Conservation (phyloP, 257 asterid genomes). For the Misopates orontium region DNA sequence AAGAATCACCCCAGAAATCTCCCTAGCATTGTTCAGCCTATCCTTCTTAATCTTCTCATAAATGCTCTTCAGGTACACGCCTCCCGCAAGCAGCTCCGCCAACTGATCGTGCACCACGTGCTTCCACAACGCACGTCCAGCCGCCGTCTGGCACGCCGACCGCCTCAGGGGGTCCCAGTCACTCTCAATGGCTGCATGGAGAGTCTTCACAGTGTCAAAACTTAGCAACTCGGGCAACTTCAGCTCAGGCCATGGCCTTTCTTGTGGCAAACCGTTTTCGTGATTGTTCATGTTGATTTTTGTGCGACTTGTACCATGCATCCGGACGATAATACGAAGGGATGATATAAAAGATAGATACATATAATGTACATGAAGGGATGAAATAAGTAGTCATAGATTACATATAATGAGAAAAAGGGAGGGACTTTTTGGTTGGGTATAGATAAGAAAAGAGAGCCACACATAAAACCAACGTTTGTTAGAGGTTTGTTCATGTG, state of each 20-base stretch:
- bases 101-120: slow-evolving; percentile 69
- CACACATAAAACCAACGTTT: slow-evolving; percentile 70
- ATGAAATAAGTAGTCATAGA: slow-evolving; percentile 7
- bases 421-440: slow-evolving; percentile 22
- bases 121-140: slow-evolving; percentile 93
- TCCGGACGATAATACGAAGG: slow-evolving; percentile 20
- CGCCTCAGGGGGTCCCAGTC: slow-evolving; percentile 73
- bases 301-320: background rate
- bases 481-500: slow-evolving; percentile 42
- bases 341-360: slow-evolving; percentile 42
- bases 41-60: slow-evolving; percentile 91
- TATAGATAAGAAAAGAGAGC: slow-evolving; percentile 90
- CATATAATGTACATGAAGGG: slow-evolving; percentile 20
- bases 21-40: slow-evolving; percentile 70
- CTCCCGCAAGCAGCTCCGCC: slow-evolving; percentile 90
- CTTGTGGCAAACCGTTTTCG: slow-evolving; percentile 39
- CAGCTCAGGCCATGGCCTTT: slow-evolving; percentile 57
- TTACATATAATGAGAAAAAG: slow-evolving; percentile 5
- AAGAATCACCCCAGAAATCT: slow-evolving; percentile 83
- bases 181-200: slow-evolving; percentile 62
- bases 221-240: slow-evolving; percentile 55
- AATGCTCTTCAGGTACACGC: slow-evolving; percentile 58
- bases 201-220: slow-evolving; percentile 45
- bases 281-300: slow-evolving; percentile 53
- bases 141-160: slow-evolving; percentile 95